Base-by-base conservation (phyloP, 768 basidiomycete species). In the Tephrocybe rancida region DNA sequence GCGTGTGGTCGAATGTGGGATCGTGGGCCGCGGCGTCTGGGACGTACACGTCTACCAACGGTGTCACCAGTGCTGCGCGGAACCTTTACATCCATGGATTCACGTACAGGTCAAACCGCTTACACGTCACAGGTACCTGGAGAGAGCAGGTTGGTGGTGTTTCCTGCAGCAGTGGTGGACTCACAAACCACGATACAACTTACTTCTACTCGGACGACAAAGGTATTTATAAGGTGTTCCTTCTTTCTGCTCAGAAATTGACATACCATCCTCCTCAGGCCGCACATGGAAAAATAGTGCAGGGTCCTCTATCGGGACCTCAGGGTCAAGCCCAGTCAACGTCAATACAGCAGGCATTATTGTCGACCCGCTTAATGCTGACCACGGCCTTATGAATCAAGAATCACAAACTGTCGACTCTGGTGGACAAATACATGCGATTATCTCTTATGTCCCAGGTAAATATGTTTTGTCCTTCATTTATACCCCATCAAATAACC, bases 301-400 rank as follows among this genome's bases (percentile, higher is more conserved):
- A 16, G 74, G 73, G 18, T 50, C 64, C 3, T 60, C 59, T 13
- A 62, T 78, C 25, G 76, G 70, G 16, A 75, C 71, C 3, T 77
- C 76, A 4, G 76, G 75, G 2, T 70, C 71, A 3, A 72, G 58
- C 43, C 74, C 76, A 19, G 57, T 77, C 3, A 74, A 72, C 50
- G 76, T 79, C 44, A 78, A 75, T 44, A 73, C 73, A 1, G 67
- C 61, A 6, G 78, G 76, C 10, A 74, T 78, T 14, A 73, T 77
- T 48, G 65, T 77, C 22, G 78, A 79, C 50, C 61, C 74, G 3
- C 63, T 78, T 19, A 70, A 79, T 47, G 74, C 78, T 9, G 73
- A 79, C 54, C 78, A 79, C 57, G 78, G 72, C 2, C 67, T 80
- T n/a, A 78, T 80, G 75, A 80, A 80, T 58, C 78, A 80, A 60